A percentile compares a stretch with the other conserved stretches of the same genome.
These are phyloP conservation scores for Liriodendron chinense DNA, from an alignment of 164 flowering plant species.

Conservation along the genomic window DNA sequence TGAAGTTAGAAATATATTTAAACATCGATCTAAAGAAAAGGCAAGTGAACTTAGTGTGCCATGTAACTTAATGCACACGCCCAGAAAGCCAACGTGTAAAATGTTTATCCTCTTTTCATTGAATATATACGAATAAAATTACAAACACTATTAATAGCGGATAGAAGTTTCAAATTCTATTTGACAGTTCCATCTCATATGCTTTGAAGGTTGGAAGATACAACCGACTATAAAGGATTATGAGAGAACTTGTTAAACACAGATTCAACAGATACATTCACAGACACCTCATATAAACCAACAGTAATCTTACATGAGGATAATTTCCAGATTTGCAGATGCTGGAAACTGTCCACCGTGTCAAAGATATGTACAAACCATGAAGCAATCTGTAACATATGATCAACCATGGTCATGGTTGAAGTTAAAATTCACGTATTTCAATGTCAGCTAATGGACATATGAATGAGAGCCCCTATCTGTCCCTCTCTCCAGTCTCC, in stretches of 20 bases:
- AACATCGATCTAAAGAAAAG: background rate
- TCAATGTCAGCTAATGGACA: too few relatives aligned
- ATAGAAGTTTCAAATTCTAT: background rate
- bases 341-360: too few relatives aligned
- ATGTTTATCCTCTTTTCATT: too few relatives aligned
- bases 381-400: too few relatives aligned
- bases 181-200: background rate
- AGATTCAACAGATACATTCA: background rate
- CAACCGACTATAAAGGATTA: background rate
- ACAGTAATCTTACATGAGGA: background rate
- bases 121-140: too few relatives aligned
- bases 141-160: background rate
- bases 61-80: too few relatives aligned
- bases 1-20: too few relatives aligned
- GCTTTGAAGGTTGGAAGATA: background rate
- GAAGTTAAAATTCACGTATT: too few relatives aligned
- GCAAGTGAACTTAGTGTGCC: background rate
- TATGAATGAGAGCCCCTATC: too few relatives aligned
- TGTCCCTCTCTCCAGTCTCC: too few relatives aligned
- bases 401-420: too few relatives aligned
- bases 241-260: background rate
- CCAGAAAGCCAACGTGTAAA: background rate
- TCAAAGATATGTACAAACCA: too few relatives aligned
- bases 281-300: background rate
- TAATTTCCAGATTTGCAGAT: background rate